These are phyloP conservation scores for Lumnitzera littorea DNA, from an alignment of 345 rosid species.

Conservation along the genomic window DNA sequence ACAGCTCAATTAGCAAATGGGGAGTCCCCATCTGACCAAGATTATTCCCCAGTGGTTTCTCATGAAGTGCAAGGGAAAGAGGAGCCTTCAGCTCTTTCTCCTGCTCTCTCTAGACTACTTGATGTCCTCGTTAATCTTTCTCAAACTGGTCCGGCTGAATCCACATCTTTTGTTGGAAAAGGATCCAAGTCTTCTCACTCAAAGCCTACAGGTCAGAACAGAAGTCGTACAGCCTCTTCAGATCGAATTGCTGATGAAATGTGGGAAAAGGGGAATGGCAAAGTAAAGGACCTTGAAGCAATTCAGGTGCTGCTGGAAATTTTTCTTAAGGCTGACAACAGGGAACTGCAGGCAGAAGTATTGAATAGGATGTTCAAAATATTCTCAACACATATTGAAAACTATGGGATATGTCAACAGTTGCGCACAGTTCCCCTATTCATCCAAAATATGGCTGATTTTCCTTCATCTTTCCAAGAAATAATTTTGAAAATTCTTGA, in stretches of 20 bases:
- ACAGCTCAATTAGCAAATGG: conserved; percentile 26
- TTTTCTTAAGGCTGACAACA: conserved; percentile 81
- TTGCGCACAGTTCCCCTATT: conserved; percentile 93
- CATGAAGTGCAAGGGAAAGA: conserved; percentile 24
- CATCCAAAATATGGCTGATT: conserved; percentile 91
- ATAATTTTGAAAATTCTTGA: conserved; percentile 96
- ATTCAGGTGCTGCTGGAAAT: conserved; percentile 97
- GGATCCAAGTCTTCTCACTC: conserved; percentile 43
- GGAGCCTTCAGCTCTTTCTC: conserved; percentile 57
- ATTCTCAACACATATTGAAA: conserved; percentile 96
- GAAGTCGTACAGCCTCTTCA: conserved; percentile 53
- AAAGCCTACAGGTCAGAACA: conserved; percentile 48
- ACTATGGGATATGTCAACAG: conserved; percentile 86
- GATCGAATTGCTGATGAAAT: conserved; percentile 61
- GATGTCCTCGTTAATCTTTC: conserved; percentile 90
- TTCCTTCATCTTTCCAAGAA: conserved; percentile 87
- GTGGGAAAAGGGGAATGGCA: conserved; percentile 73
- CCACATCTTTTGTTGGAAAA: conserved; percentile 33
- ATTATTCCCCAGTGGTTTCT: conserved; percentile 1
- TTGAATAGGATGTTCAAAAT: conserved; percentile 94
- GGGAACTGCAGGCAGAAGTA: conserved; percentile 92
- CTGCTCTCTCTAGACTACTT: conserved; percentile 82
- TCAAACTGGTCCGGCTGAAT: conserved; percentile 80
- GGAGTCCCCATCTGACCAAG: conserved; percentile 20
- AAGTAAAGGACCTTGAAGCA: conserved; percentile 99